phyloP scores from a whole-genome alignment of 2,329 filamentous ascomycete genomes.

The Fusarium paranaense region DNA sequence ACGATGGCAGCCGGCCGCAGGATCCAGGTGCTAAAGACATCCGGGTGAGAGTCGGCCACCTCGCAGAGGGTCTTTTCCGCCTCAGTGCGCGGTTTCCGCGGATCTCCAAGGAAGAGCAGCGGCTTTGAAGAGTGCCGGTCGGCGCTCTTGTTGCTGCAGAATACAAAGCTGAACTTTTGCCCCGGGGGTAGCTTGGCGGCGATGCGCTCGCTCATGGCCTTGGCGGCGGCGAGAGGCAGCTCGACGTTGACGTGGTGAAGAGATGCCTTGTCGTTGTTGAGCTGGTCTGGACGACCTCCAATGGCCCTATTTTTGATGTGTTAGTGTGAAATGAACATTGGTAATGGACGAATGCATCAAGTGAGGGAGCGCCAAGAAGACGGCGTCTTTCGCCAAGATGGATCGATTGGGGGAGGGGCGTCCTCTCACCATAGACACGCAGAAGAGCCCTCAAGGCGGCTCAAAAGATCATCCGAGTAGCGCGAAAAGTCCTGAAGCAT shows the following conservation, averaged over 20 bases:
- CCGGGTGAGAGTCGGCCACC: slow-evolving; percentile 49
- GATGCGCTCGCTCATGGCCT: slow-evolving; percentile 57
- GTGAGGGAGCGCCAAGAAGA: not conserved
- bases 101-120: slow-evolving; percentile 52
- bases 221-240: slow-evolving; percentile 70
- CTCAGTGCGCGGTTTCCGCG: slow-evolving; percentile 53
- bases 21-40: slow-evolving; percentile 51
- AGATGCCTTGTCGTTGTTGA: slow-evolving; percentile 59
- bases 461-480: slow-evolving; percentile 56
- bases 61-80: slow-evolving; percentile 55
- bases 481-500: slow-evolving; percentile 65
- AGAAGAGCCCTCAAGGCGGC: slow-evolving; percentile 61
- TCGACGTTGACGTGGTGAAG: slow-evolving; percentile 66
- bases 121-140: slow-evolving; percentile 50
- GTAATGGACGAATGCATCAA: not conserved
- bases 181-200: slow-evolving; percentile 45
- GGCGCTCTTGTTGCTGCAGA: slow-evolving; percentile 53
- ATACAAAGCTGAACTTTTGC: slow-evolving; percentile 56
- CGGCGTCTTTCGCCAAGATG: not conserved
- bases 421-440: slow-evolving; percentile 72
- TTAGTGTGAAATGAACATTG: slow-evolving; percentile 5
- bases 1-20: slow-evolving; percentile 52
- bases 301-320: slow-evolving; percentile 50
- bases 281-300: slow-evolving; percentile 57
- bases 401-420: not conserved